Base-by-base conservation (phyloP, 2,329 filamentous ascomycete genomes). In the Trichoderma sp. region DNA sequence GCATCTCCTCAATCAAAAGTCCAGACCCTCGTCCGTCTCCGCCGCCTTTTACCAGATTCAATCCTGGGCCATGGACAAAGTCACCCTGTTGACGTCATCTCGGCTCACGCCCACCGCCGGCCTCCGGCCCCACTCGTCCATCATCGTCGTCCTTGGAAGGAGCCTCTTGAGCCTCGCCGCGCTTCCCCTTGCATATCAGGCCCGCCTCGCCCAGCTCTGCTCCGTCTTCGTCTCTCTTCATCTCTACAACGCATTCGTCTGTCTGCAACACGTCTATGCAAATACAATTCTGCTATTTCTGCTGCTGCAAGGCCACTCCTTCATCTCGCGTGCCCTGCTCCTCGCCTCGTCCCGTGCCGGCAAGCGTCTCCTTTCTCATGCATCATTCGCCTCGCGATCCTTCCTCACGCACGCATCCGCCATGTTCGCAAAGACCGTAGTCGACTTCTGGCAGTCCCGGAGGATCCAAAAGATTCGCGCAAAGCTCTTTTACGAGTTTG, bases 401-500 rank as follows among this genome's bases (percentile, higher is more conserved):
- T 64, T 75, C 24, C 28, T 72, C 24, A 72, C 71, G 5, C 69
- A 75, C 60, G 71, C 12, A 24, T 19, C 63, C 56, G 67, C 70
- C 60, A 70, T 74, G 65, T 76, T 75, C 7, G 70, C 65, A 44
- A 71, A 71, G 52, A 72, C 72, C 17, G 69, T 69, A 7, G 67
- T 67, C 34, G 67, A 69, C 30, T 63, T 75, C 14, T 82, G 80
- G 80, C 74, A 80, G 59, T 78, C 76, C 19, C 76, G 72, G 50
- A 69, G 67, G 6, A 58, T 76, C 17, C 73, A 72, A 64, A 72
- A 70, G n/a, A 55, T 83, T 45, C 75, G 80, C 47, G 81, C 79
- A 67, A 81, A 80, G 68, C 67, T 84, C 62, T 81, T 81, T 63
- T 81, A 81, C 68, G 84, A 86, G 71, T 79, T 86, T 64, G 81